Conservation (phyloP, 805 yeast species). For the Saccharomyces paradoxus region DNA sequence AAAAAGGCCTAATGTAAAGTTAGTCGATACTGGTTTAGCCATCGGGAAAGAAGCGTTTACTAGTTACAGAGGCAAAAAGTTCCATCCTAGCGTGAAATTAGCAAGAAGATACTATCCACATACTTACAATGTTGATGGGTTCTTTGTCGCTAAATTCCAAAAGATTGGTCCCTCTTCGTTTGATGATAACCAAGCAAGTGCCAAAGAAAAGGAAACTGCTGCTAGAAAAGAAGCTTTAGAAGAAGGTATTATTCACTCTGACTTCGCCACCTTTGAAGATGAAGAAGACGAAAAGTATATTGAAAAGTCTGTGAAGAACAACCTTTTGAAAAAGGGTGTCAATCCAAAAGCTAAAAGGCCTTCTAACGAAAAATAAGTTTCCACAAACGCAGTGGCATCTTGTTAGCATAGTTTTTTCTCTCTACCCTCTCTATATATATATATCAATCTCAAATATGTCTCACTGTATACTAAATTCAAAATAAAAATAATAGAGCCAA, state of each 20-base stretch:
- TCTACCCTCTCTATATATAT: not conserved
- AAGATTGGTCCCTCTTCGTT: slow-evolving; percentile 82
- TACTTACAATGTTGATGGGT: slow-evolving; percentile 96
- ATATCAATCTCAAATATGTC: not conserved
- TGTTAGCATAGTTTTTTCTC: slow-evolving; percentile 1
- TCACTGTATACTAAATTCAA: not conserved
- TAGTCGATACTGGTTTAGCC: slow-evolving; percentile 84
- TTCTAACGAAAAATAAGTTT: slow-evolving; percentile 4
- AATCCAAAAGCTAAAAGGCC: slow-evolving; percentile 44
- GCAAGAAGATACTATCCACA: slow-evolving; percentile 97
- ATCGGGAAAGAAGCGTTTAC: slow-evolving; percentile 97
- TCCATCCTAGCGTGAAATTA: slow-evolving; percentile 64
- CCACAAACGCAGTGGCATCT: not conserved
- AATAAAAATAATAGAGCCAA: not conserved
- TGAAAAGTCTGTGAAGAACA: slow-evolving; percentile 56
- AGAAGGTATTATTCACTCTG: slow-evolving; percentile 76
- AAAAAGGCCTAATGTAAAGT: slow-evolving; percentile 90
- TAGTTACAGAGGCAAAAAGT: slow-evolving; percentile 85
- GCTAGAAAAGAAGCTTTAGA: slow-evolving; percentile 78
- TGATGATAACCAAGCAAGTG: slow-evolving; percentile 80
- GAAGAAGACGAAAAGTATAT: slow-evolving; percentile 69
- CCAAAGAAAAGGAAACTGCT: slow-evolving; percentile 70
- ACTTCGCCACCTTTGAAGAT: slow-evolving; percentile 75
- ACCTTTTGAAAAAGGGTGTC: slow-evolving; percentile 61
- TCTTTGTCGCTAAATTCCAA: slow-evolving; percentile 92